phyloP scores from a whole-genome alignment of 495 filamentous ascomycete species.

The Letharia columbiana region DNA sequence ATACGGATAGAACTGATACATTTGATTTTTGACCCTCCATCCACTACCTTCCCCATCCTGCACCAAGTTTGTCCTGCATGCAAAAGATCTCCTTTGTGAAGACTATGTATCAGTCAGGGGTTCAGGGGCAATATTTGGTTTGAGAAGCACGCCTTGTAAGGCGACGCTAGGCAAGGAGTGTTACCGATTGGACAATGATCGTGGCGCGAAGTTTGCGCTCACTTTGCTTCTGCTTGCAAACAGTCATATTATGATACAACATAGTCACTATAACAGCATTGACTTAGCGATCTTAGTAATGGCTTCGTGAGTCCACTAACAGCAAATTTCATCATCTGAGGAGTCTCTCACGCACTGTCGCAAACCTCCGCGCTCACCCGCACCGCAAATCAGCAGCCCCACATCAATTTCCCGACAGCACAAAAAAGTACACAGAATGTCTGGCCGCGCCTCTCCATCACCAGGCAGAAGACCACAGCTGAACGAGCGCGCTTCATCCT shows the following conservation, averaged over 20 bases:
- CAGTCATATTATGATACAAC: slow-evolving; percentile 1
- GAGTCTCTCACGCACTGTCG: neutral
- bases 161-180: slow-evolving; percentile 1
- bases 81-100: neutral
- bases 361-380: slow-evolving; percentile 7
- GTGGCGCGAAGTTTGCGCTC: slow-evolving; percentile 8
- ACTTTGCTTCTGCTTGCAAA: neutral
- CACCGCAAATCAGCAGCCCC: neutral
- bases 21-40: neutral
- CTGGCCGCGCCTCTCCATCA: slow-evolving; percentile 21
- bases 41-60: neutral
- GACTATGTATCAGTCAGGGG: neutral
- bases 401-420: neutral
- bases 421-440: slow-evolving; percentile 8
- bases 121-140: neutral
- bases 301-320: neutral
- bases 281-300: neutral
- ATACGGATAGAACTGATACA: neutral
- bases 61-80: neutral
- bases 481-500: slow-evolving; percentile 20
- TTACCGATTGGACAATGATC: slow-evolving; percentile 16
- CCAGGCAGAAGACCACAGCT: slow-evolving; percentile 21
- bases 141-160: neutral
- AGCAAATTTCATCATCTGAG: neutral
- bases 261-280: neutral